Evolutionary conservation across 352 stramenopile species (phyloP), one percentile per base, ranked within the genome.

Genomic region (Pythium brassicae): DNA sequence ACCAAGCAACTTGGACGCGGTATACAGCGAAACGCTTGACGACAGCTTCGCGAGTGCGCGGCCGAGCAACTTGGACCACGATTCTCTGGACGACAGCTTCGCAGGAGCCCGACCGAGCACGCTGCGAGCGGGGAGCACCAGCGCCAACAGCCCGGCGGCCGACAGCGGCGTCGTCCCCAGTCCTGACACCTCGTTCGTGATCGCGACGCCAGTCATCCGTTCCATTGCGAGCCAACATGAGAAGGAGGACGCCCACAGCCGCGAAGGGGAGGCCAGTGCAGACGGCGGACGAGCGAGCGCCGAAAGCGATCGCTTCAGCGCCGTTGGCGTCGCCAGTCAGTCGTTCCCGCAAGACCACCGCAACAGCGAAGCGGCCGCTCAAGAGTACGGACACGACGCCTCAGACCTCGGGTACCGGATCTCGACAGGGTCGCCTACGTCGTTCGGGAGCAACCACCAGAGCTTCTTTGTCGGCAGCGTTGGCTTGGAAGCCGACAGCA

Each of bases 381-480:
- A n/a, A n/a, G 3, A 11, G n/a, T 34, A n/a, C 11, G 14, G 25
- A 29, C 39, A 51, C 17, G 7, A 50, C 25, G 32, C n/a, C 20
- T 15, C 22, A 14, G 50, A n/a, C 4, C 11, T 37, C 23, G 19
- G 19, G 35, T 26, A 34, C 10, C 52, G 52, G 14, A 29, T 39
- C 17, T 58, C 52, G 5, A 32, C 52, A 10, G 52, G 27, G n/a
- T 58, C 52, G 7, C 9, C 29, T 14, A 6, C 42, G 6, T 48
- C 40, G 26, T 44, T 29, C 17, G 22, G 20, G 42, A 44, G 61
- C 14, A 62, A 53, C 15, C 61, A 72, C 20, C 47, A 50, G 1
- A 65, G 63, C 29, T 77, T 77, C 49, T 77, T 77, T 43, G 69
- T 77, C 23, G 57, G 57, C 19, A 63, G 57, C 14, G 35, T 51